Conservation (phyloP, 176 grass and related monocot genomes). For the Stipa capillata region DNA sequence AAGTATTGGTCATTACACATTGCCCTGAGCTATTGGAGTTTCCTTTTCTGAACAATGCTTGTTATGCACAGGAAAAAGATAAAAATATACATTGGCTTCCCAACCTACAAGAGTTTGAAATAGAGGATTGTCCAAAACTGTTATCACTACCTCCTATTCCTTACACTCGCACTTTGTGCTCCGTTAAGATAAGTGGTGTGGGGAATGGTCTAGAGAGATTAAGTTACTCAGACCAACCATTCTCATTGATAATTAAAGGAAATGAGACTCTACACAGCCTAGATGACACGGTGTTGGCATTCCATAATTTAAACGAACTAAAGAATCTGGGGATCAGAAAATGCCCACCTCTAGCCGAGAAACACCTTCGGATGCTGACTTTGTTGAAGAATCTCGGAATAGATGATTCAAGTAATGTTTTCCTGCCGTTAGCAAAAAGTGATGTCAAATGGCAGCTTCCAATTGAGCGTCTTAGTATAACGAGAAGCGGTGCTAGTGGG, state of each 20-base stretch:
- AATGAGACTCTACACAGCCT: background rate
- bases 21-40: background rate
- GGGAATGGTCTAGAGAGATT: no score
- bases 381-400: background rate
- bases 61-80: background rate
- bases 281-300: background rate
- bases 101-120: no score
- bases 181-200: no score
- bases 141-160: background rate
- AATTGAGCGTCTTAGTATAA: accelerated
- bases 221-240: no score
- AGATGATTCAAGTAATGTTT: accelerated
- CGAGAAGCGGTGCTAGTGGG: background rate
- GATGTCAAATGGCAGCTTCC: background rate
- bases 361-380: background rate
- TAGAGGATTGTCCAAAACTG: background rate
- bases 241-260: background rate
- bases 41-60: background rate
- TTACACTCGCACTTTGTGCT: background rate
- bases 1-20: background rate
- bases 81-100: no score
- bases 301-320: background rate
- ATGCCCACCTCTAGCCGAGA: background rate
- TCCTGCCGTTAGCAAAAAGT: no score
- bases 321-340: accelerated